These are phyloP conservation scores for Globisporangium perplexum DNA, from an alignment of 352 stramenopile species.

Conservation along the genomic window DNA sequence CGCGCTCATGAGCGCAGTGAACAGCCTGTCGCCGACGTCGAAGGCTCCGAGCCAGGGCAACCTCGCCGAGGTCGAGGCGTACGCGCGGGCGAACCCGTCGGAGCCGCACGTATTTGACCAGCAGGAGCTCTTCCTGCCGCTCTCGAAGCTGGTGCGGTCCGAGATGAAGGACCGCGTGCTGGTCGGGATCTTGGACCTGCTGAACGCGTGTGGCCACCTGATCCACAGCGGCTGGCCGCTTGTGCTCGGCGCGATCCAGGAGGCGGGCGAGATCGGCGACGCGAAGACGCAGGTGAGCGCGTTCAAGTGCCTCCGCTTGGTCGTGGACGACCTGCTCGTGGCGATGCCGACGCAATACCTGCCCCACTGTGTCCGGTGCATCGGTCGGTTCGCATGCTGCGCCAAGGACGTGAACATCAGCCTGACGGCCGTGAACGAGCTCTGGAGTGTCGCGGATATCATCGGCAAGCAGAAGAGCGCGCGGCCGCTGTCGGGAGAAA, in stretches of 20 bases:
- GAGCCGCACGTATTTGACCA: constrained; percentile 60
- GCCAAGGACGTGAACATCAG: constrained; percentile 97
- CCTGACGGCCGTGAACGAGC: constrained; percentile 94
- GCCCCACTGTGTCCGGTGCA: constrained; percentile 87
- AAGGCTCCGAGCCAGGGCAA: constrained; percentile 35
- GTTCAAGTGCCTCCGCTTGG: constrained; percentile 96
- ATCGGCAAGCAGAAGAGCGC: constrained; percentile 57
- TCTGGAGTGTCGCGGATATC: constrained; percentile 92
- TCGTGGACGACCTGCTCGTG: constrained; percentile 95
- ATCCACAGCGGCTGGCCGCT: constrained; percentile 67
- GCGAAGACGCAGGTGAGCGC: constrained; percentile 74
- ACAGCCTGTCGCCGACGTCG: constrained; percentile 45
- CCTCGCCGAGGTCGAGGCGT: constrained; percentile 42
- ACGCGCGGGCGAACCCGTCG: constrained; percentile 20
- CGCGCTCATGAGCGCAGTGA: constrained; percentile 55
- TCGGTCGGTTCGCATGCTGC: constrained; percentile 90
- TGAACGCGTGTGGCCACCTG: constrained; percentile 72
- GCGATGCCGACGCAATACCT: constrained; percentile 70
- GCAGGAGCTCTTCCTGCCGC: constrained; percentile 54
- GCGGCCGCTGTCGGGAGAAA: neutral
- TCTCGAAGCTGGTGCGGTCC: constrained; percentile 55
- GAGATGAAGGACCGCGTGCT: constrained; percentile 77
- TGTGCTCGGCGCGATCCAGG: constrained; percentile 57
- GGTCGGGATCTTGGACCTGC: constrained; percentile 62
- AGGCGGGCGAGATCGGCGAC: constrained; percentile 60